Evolutionary conservation across 2,329 filamentous ascomycete species (phyloP).

Genomic region (Fonsecaea erecta): DNA sequence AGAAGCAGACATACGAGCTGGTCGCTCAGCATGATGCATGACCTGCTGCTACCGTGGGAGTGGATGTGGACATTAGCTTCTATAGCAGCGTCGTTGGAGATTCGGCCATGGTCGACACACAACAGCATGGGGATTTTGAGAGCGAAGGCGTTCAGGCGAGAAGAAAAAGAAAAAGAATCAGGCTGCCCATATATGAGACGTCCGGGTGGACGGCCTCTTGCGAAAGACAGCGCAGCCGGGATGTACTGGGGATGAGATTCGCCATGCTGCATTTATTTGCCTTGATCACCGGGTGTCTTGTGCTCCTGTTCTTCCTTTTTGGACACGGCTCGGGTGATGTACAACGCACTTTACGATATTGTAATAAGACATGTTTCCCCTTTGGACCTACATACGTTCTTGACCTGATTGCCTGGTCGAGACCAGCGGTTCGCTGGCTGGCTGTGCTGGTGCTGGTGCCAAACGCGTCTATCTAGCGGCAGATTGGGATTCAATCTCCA

Average conservation of each 20-base stretch:
- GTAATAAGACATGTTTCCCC: background rate
- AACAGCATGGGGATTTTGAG: background rate
- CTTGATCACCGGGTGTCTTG: background rate
- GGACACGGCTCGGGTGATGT: background rate
- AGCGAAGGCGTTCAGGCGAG: constrained; percentile 22
- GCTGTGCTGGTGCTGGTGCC: no score
- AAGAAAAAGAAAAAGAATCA: background rate
- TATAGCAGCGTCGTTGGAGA: background rate
- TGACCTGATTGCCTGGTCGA: no score
- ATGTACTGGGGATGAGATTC: background rate
- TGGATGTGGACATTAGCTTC: background rate
- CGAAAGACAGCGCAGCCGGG: background rate
- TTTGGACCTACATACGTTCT: no score
- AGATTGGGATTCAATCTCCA: no score
- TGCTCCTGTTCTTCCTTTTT: background rate
- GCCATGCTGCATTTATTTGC: background rate
- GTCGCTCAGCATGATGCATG: constrained; percentile 35
- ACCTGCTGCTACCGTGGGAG: background rate
- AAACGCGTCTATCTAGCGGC: no score
- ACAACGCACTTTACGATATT: background rate
- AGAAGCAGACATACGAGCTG: constrained; percentile 27
- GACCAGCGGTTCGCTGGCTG: no score
- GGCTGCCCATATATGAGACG: background rate
- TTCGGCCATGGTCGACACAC: background rate
- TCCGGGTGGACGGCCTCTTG: background rate